A percentile compares a stretch with the other conserved stretches of the same genome.
Conservation (phyloP, 108 stramenopile genomes). For the Bacterosira constricta region DNA sequence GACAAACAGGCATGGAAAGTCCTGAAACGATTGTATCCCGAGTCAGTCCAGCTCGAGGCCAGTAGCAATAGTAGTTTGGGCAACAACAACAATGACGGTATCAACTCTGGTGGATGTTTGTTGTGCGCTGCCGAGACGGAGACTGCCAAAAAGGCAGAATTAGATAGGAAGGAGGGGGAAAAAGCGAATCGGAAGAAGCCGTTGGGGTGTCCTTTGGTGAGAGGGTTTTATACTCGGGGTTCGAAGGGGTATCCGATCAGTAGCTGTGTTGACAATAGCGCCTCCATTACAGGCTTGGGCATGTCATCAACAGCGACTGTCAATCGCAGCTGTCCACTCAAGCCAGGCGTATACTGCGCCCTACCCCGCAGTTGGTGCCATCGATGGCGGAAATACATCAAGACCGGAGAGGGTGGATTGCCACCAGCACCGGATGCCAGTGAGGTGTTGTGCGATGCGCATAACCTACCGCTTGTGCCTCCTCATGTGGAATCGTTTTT, state of each 20-base stretch:
- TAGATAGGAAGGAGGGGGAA: constrained; percentile 58
- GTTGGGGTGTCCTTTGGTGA: constrained; percentile 64
- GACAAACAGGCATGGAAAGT: constrained; percentile 91
- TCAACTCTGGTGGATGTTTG: constrained; percentile 78
- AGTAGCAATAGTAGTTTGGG: too few species aligned
- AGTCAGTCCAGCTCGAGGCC: constrained; percentile 63
- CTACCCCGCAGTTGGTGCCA: constrained; percentile 83
- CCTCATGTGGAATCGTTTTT: constrained; percentile 82
- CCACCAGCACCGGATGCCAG: constrained; percentile 75
- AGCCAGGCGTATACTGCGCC: constrained; percentile 68
- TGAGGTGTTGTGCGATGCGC: constrained; percentile 74
- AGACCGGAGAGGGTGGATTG: constrained; percentile 78
- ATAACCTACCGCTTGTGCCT: constrained; percentile 75
- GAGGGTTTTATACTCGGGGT: constrained; percentile 72
- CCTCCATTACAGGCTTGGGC: neutral
- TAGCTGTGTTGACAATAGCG: constrained; percentile 32
- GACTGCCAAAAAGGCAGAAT: constrained; percentile 58
- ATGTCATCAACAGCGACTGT: neutral
- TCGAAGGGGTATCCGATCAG: constrained; percentile 62
- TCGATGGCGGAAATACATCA: constrained; percentile 82
- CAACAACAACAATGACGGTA: too few species aligned
- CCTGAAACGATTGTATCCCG: constrained; percentile 81
- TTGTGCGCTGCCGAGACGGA: constrained; percentile 75
- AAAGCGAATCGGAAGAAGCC: constrained; percentile 71
- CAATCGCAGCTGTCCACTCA: constrained; percentile 53